phyloP scores from a whole-genome alignment of 495 filamentous ascomycete genomes.

The Cladorrhinum samala region DNA sequence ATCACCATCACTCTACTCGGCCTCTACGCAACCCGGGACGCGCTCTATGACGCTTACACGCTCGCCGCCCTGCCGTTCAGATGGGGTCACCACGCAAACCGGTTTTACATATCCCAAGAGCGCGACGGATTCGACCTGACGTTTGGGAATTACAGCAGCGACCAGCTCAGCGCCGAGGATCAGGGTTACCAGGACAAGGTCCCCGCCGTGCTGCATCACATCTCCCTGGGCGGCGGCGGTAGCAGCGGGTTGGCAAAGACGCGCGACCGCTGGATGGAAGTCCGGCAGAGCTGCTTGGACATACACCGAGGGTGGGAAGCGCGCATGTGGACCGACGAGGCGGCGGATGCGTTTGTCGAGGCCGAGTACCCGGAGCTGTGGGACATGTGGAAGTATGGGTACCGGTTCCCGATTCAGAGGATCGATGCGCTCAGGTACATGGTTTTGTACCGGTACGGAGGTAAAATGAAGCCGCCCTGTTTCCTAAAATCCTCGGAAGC shows the following conservation, averaged over 20 bases:
- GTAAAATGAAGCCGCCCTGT: no score
- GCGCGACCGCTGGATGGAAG: constrained; percentile 32
- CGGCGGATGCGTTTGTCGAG: constrained; percentile 22
- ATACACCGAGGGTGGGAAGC: constrained; percentile 34
- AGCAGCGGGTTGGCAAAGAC: constrained; percentile 14
- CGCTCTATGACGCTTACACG: constrained; percentile 21
- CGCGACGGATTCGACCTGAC: constrained; percentile 34
- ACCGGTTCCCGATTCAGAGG: constrained; percentile 30
- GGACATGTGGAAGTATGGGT: constrained; percentile 20
- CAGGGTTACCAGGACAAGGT: constrained; percentile 26
- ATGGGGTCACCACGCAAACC: constrained; percentile 20
- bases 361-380: constrained; percentile 26
- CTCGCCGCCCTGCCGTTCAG: constrained; percentile 26
- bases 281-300: constrained; percentile 31
- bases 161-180: constrained; percentile 25
- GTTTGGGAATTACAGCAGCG: constrained; percentile 30
- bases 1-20: no score
- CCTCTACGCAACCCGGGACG: no score
- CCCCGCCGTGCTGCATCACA: constrained; percentile 36
- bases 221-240: constrained; percentile 26
- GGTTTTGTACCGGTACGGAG: constrained; percentile 33
- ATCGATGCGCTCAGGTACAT: constrained; percentile 35
- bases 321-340: constrained; percentile 33
- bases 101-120: constrained; percentile 26
- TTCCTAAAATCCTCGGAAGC: no score